These are phyloP conservation scores for Xerocomellus dryophilus DNA, from an alignment of 768 basidiomycete species.

Conservation along the genomic window DNA sequence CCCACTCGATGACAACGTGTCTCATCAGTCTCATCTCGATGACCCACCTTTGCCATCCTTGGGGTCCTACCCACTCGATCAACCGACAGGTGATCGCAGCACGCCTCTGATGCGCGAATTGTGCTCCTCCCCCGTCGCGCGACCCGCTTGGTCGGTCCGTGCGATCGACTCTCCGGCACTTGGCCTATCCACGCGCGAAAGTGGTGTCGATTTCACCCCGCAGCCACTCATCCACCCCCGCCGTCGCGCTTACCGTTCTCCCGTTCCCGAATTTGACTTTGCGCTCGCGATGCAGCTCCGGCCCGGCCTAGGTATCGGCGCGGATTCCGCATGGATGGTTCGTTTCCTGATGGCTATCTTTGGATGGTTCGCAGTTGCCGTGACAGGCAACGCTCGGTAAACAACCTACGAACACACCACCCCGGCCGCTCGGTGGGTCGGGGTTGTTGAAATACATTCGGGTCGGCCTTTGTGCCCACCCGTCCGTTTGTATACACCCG, in stretches of 20 bases:
- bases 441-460: not conserved
- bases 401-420: not conserved
- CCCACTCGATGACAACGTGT: conserved; percentile 14
- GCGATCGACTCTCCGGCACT: conserved; percentile 24
- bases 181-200: conserved; percentile 13
- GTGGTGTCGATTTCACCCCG: not conserved
- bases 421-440: not conserved
- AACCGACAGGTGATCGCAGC: conserved; percentile 9
- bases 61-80: conserved; percentile 6
- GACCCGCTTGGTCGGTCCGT: conserved; percentile 32
- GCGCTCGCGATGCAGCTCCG: conserved; percentile 78
- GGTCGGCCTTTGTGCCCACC: not conserved
- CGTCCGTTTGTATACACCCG: not conserved
- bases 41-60: conserved; percentile 13
- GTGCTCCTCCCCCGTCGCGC: conserved; percentile 8
- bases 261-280: conserved; percentile 52
- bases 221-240: conserved; percentile 20
- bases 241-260: conserved; percentile 37
- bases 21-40: conserved; percentile 4
- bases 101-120: conserved; percentile 13
- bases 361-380: conserved; percentile 69
- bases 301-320: conserved; percentile 65
- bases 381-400: conserved; percentile 37
- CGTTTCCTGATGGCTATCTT: conserved; percentile 77
- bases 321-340: conserved; percentile 78